Conservation (phyloP, 2,329 filamentous ascomycete genomes). For the Talaromyces sp. region DNA sequence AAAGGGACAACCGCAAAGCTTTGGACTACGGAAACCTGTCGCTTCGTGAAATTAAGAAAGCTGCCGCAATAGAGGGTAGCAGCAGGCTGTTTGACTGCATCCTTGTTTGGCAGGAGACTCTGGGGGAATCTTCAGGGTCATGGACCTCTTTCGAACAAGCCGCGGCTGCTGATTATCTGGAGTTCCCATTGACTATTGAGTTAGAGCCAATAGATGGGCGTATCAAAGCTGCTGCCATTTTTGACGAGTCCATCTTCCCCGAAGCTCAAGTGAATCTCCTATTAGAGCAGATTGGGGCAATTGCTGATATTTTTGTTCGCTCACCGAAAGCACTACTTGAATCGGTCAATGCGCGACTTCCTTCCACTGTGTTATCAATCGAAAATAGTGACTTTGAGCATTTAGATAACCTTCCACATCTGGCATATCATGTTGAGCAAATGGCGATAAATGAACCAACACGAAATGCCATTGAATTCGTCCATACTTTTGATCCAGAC, state of each 20-base stretch:
- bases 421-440: constrained; percentile 53
- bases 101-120: constrained; percentile 78
- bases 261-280: constrained; percentile 53
- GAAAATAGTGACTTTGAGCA: constrained; percentile 42
- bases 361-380: constrained; percentile 42
- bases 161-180: constrained; percentile 64
- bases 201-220: constrained; percentile 56
- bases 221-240: constrained; percentile 53
- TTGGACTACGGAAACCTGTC: constrained; percentile 61
- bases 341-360: constrained; percentile 26
- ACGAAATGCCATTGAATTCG: constrained; percentile 61
- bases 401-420: constrained; percentile 37
- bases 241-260: constrained; percentile 51
- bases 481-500: constrained; percentile 42
- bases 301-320: constrained; percentile 45
- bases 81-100: constrained; percentile 65
- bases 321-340: constrained; percentile 30
- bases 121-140: constrained; percentile 36
- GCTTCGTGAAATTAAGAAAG: constrained; percentile 63
- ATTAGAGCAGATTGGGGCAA: constrained; percentile 55
- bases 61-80: constrained; percentile 51
- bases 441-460: constrained; percentile 48
- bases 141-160: constrained; percentile 49
- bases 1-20: constrained; percentile 60
- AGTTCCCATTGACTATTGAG: constrained; percentile 72